Conservation (phyloP, 495 filamentous ascomycete species). For the Aspergillus coremiiformis region DNA sequence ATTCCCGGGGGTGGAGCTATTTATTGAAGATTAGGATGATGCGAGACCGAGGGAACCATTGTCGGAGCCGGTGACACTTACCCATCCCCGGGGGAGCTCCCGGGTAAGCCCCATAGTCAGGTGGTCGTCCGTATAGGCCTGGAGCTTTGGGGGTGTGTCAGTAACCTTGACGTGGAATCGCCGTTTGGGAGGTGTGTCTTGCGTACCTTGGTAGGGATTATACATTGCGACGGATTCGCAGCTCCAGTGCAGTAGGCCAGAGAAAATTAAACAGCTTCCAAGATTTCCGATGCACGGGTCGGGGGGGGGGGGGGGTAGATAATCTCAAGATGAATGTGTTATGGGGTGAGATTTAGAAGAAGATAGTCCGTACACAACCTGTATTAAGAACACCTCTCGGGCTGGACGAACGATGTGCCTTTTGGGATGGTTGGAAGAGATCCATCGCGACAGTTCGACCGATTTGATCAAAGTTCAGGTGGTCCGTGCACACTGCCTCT, state of each 20-base stretch:
- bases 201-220: conserved; percentile 67
- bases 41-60: not conserved
- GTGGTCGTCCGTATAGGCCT: conserved; percentile 61
- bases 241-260: conserved; percentile 2
- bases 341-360: not conserved
- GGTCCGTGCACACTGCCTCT: not conserved
- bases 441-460: not conserved
- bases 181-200: not conserved
- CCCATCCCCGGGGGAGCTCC: conserved; percentile 83
- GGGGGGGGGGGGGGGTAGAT: too few species aligned
- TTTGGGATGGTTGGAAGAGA: not conserved
- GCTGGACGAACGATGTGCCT: not conserved
- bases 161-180: not conserved
- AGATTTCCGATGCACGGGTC: not conserved
- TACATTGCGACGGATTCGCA: conserved; percentile 47
- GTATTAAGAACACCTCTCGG: not conserved
- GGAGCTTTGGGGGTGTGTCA: conserved; percentile 29
- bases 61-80: conserved; percentile 34
- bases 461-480: conserved; percentile 1
- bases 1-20: conserved; percentile 53
- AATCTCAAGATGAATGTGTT: not conserved
- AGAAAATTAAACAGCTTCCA: not conserved
- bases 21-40: conserved; percentile 9
- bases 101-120: conserved; percentile 65
- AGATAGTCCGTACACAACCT: not conserved